Evolutionary conservation across 129 eudicot species (phyloP), one percentile per base, ranked within the genome.

Genomic region (Pseudognaphalium luteoalbum): DNA sequence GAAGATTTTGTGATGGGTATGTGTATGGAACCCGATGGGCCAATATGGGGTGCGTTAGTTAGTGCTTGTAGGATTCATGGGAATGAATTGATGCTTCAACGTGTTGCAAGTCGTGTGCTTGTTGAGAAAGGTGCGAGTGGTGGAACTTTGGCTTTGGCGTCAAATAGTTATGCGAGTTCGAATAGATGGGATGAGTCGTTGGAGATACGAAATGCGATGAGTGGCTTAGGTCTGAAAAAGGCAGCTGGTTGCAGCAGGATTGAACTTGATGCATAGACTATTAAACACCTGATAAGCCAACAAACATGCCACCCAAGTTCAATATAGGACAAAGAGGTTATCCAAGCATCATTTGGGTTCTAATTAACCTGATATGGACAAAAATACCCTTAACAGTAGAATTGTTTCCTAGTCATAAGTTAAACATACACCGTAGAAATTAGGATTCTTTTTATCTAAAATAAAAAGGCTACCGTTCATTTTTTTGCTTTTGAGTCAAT

Each of bases 31-130:
- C 81, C 81, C 1, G 86, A 83, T 11, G 74, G 74, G 51, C 21
- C 74, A 20, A 64, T 83, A 63, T 83, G 75, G 83, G 80, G 86
- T 52, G 75, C 83, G 15, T 54, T 83, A 15, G 81, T 74, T 63
- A 63, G 71, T 54, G 83, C 74, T 42, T 83, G 83, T 66, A 83
- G 71, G 72, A 59, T 69, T 79, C 70, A 79, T 78, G 86, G 83
- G 74, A 79, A 79, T 4, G 77, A 84, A 44, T 76, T 5, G 74
- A 72, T 76, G 77, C 20, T 80, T 76, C 62, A 61, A 29, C 63
- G 76, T 7, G 30, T 71, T 50, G 1, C 1, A 25, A 16, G 76
- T 0, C 76, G 30, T 39, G 54, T 67, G 4, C 79, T 80, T 67
- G 37, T 77, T 12, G 70, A 78, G 8, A 67, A 52, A 76, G 82